Conservation (phyloP, 1,139 yeast genomes). For the Yamadazyma spencermartinsiae region DNA sequence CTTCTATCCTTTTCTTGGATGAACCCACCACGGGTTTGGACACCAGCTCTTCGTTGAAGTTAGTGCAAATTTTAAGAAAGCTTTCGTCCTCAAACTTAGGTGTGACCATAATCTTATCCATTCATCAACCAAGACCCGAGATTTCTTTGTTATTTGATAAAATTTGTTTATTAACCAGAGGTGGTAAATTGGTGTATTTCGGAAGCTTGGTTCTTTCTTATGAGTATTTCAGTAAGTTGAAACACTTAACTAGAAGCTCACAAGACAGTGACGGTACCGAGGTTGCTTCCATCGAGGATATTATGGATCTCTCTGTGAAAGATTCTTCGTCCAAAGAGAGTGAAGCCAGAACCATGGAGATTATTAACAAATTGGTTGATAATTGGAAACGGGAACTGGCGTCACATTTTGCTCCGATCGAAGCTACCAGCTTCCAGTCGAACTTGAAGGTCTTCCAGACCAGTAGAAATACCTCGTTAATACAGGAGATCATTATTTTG, state of each 20-base stretch:
- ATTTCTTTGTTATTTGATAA: constrained; percentile 66
- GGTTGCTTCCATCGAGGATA: constrained; percentile 53
- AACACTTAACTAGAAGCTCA: constrained; percentile 19
- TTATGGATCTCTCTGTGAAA: constrained; percentile 70
- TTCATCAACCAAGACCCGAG: constrained; percentile 86
- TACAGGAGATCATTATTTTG: constrained; percentile 52
- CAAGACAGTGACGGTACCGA: constrained; percentile 5
- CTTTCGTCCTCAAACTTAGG: constrained; percentile 53
- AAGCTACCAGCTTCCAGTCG: constrained; percentile 19
- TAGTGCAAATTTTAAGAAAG: constrained; percentile 63
- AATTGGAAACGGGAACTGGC: constrained; percentile 44
- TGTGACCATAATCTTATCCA: constrained; percentile 70
- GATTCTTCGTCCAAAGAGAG: constrained; percentile 50
- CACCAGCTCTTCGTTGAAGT: constrained; percentile 68
- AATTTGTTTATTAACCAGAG: constrained; percentile 68
- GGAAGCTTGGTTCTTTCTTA: constrained; percentile 51
- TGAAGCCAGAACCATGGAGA: constrained; percentile 42
- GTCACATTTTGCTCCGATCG: constrained; percentile 5
- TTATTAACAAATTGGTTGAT: constrained; percentile 47
- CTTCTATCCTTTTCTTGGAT: constrained; percentile 75
- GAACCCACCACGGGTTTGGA: constrained; percentile 92
- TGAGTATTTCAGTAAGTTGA: constrained; percentile 47
- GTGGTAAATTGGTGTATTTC: constrained; percentile 61
- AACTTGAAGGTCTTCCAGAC: constrained; percentile 28
- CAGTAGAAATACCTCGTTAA: constrained; percentile 30